Conservation (phyloP, 495 filamentous ascomycete genomes). For the Neurospora sp. region DNA sequence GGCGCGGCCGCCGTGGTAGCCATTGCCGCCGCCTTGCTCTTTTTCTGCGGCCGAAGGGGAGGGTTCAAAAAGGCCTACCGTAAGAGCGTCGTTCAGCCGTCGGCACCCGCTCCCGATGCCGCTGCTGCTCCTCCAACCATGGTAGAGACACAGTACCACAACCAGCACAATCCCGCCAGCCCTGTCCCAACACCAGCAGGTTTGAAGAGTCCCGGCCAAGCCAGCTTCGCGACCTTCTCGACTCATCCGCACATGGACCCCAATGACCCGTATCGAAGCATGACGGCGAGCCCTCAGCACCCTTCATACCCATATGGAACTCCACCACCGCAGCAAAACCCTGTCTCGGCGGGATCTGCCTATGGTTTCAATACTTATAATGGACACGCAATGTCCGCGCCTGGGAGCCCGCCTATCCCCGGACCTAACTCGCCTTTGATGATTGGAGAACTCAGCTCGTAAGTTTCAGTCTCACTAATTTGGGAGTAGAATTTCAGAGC, state of each 20-base stretch:
- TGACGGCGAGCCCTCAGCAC: constrained; percentile 2
- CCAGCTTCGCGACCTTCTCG: constrained; percentile 10
- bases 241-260: not conserved
- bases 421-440: not conserved
- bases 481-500: too few species aligned
- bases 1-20: constrained; percentile 29
- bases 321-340: constrained; percentile 2
- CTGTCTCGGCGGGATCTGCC: not conserved
- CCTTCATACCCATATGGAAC: constrained; percentile 1
- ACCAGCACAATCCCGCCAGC: not conserved
- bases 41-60: constrained; percentile 31
- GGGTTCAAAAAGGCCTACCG: constrained; percentile 23
- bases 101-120: not conserved
- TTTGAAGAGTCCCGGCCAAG: constrained; percentile 20
- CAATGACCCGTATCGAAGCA: constrained; percentile 7
- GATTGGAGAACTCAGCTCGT: not conserved
- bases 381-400: not conserved
- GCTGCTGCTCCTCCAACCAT: constrained; percentile 6
- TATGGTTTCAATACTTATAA: not conserved
- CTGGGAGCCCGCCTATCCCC: not conserved
- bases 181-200: not conserved
- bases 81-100: constrained; percentile 1
- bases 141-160: constrained; percentile 12
- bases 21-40: constrained; percentile 27
- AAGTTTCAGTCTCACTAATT: not conserved